phyloP scores from a whole-genome alignment of 257 asterid species.

The Nicotiana attenuata region DNA sequence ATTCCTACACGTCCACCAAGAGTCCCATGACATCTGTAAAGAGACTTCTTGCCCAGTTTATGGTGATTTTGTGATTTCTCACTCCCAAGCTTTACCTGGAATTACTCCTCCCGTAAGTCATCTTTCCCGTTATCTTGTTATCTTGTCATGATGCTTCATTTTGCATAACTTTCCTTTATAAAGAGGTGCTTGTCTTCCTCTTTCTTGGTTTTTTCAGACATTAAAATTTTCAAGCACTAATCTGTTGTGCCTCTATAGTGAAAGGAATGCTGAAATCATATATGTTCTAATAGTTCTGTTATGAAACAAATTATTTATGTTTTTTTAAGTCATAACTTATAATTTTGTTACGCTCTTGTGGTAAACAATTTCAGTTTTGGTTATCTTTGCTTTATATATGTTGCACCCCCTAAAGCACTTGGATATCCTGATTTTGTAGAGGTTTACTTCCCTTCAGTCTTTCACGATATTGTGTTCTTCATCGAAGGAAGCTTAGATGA shows the following conservation, averaged over 20 bases:
- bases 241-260: neutral
- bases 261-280: neutral
- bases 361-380: neutral
- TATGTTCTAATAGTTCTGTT: neutral
- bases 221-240: neutral
- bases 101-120: slow-evolving; percentile 31
- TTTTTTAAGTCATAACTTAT: neutral
- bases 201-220: neutral
- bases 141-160: neutral
- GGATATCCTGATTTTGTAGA: neutral
- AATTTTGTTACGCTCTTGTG: neutral
- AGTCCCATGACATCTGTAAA: slow-evolving; percentile 30
- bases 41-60: slow-evolving; percentile 30
- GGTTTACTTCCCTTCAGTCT: neutral
- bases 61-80: slow-evolving; percentile 34
- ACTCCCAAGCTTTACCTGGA: slow-evolving; percentile 28
- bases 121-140: neutral
- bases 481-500: neutral
- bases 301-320: neutral
- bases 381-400: neutral
- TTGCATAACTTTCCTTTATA: neutral
- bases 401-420: too few relatives aligned
- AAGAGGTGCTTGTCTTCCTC: neutral
- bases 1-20: slow-evolving; percentile 28
- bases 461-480: neutral